Evolutionary conservation across 164 flowering plant species (phyloP).

Genomic region (Nymphaea thermarum): DNA sequence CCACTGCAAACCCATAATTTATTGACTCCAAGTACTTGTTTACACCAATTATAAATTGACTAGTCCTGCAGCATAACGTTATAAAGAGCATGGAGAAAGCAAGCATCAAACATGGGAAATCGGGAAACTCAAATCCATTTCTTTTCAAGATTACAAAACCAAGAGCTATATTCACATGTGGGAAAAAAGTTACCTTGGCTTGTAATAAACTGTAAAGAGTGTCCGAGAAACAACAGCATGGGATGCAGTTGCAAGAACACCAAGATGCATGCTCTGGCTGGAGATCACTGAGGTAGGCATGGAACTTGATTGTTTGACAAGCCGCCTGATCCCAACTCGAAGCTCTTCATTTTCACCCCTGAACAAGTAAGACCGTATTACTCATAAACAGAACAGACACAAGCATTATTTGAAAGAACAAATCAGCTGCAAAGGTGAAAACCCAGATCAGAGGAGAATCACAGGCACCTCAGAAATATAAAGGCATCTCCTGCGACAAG

Average conservation of each 20-base stretch:
- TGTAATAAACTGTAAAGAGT: slow-evolving; percentile 66
- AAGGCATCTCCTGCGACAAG: slow-evolving; percentile 90
- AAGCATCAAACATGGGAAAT: background rate
- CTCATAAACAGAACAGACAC: no score
- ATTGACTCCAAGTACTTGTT: slow-evolving; percentile 66
- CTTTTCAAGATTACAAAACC: background rate
- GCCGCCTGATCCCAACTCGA: slow-evolving; percentile 74
- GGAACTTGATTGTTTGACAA: slow-evolving; percentile 52
- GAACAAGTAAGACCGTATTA: slow-evolving; percentile 6
- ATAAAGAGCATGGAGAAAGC: background rate
- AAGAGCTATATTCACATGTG: background rate
- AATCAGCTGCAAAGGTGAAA: background rate
- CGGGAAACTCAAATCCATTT: background rate
- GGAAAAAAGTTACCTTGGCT: slow-evolving; percentile 51
- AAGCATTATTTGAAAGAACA: background rate
- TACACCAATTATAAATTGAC: slow-evolving; percentile 64
- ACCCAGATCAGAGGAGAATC: background rate
- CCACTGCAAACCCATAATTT: slow-evolving; percentile 38
- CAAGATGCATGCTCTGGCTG: slow-evolving; percentile 78
- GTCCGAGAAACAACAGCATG: slow-evolving; percentile 70
- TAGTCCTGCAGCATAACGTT: slow-evolving; percentile 36
- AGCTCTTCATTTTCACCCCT: slow-evolving; percentile 81
- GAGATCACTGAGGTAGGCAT: slow-evolving; percentile 91
- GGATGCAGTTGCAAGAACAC: slow-evolving; percentile 93
- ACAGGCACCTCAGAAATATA: slow-evolving; percentile 69